Evolutionary conservation across 805 yeast genomes (phyloP), one percentile per base, ranked within the genome.

Genomic region (Yamadazyma paraphyllophila): DNA sequence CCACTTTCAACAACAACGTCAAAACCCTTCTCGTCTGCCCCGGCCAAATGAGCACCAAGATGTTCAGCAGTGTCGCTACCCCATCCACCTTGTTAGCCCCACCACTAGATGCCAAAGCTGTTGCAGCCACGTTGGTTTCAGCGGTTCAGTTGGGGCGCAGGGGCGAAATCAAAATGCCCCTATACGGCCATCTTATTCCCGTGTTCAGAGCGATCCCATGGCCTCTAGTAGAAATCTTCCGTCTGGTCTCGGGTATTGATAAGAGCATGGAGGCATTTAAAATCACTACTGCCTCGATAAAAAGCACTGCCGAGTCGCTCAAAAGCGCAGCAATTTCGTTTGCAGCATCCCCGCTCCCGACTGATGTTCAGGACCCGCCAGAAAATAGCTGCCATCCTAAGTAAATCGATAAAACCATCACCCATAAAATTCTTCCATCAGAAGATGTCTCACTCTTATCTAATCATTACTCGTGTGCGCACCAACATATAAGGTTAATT

Each of bases 1-100:
- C 80, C 0, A 63, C 74, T 6, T 58, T 73, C 30, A 67, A 65
- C 42, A 61, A 65, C 1, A 59, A 65, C 3, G 78, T 92, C 13
- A 82, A 82, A 53, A 84, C 96, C 0, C 66, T 92, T 45, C 68
- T 92, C 30, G 74, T 92, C 0, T 83, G 94, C 53, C 96, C 97
- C 0, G 98, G 98, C 0, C 97, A 92, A 60, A 62, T 92, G 50
- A 77, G 74, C 40, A 89, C 97, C 0, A 56, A 61, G 2, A 77
- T 92, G 88, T 92, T 92, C 61, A 69, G 70, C 13, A 82, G 83
- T 1, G 87, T 92, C 5, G 50, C 64, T 26, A 85, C 96, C 0
- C 97, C 97, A 0, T 82, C 87, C 9, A 67, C 74, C 2, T 52
- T 84, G 4, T 61, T 91, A 7, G 98, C 98, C 0, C 98, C 97